Evolutionary conservation across 306 rosid genomes (phyloP).

Genomic region (Crotalaria pallida): DNA sequence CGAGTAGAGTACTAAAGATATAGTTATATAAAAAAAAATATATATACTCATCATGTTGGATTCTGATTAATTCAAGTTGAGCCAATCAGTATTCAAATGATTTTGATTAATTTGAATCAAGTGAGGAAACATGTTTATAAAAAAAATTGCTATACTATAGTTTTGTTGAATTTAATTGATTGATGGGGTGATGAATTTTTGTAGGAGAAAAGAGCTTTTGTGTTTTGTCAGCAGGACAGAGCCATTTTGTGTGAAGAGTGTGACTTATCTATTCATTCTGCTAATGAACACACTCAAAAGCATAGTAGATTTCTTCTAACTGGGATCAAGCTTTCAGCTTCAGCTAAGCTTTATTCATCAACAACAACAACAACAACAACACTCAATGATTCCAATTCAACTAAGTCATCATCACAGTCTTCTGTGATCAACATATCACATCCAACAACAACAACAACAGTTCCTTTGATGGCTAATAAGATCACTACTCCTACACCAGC

Average conservation of each 20-base stretch:
- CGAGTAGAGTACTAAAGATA: too few relatives aligned
- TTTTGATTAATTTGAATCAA: too few relatives aligned
- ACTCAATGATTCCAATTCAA: slow-evolving; percentile 6
- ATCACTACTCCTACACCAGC: slow-evolving; percentile 16
- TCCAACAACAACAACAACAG: not conserved
- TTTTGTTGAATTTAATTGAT: not conserved
- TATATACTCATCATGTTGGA: too few relatives aligned
- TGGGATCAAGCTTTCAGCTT: slow-evolving; percentile 60
- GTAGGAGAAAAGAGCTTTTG: slow-evolving; percentile 68
- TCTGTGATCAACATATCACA: slow-evolving; percentile 19
- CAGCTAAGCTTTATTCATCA: slow-evolving; percentile 33
- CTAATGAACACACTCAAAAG: slow-evolving; percentile 70
- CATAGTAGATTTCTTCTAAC: slow-evolving; percentile 76
- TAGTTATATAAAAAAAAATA: too few relatives aligned
- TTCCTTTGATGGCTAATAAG: slow-evolving; percentile 27
- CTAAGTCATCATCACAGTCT: slow-evolving; percentile 10
- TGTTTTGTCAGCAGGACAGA: slow-evolving; percentile 88
- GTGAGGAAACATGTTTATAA: too few relatives aligned
- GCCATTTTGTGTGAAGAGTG: slow-evolving; percentile 85
- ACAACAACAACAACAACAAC: slow-evolving; percentile 29
- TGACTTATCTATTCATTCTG: slow-evolving; percentile 63
- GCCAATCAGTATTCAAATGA: too few relatives aligned
- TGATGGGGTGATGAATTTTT: not conserved
- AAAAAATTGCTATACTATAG: not conserved
- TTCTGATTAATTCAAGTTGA: too few relatives aligned